These are phyloP conservation scores for Hirschioporus abietinus DNA, from an alignment of 768 basidiomycete genomes.

Conservation along the genomic window DNA sequence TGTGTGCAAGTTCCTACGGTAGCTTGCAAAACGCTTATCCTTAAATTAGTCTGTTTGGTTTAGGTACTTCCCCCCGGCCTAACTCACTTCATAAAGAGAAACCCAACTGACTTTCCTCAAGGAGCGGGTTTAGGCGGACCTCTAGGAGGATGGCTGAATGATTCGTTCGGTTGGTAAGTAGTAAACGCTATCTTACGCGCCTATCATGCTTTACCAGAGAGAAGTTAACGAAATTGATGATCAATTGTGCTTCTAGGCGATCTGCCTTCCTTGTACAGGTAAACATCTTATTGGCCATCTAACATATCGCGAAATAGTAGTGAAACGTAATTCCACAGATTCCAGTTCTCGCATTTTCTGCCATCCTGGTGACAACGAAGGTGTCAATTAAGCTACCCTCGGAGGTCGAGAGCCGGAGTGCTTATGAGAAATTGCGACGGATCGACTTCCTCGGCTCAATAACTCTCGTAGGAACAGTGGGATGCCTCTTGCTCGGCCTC, in stretches of 20 bases:
- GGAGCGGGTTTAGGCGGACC: constrained; percentile 70
- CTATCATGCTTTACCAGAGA: neutral
- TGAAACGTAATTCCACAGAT: constrained; percentile 37
- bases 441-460: constrained; percentile 84
- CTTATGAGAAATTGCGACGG: constrained; percentile 62
- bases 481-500: constrained; percentile 69
- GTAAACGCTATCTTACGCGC: neutral
- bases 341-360: constrained; percentile 69
- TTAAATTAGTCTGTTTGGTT: constrained; percentile 63
- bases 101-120: neutral
- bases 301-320: neutral
- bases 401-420: constrained; percentile 52
- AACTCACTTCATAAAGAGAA: constrained; percentile 1
- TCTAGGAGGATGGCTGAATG: constrained; percentile 80
- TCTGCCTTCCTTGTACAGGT: constrained; percentile 86
- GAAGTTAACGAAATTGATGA: neutral
- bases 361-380: constrained; percentile 65
- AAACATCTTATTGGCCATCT: constrained; percentile 14
- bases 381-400: constrained; percentile 74
- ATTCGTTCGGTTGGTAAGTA: constrained; percentile 77
- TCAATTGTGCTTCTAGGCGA: constrained; percentile 47
- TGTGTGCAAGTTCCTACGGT: constrained; percentile 18
- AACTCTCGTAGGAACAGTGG: constrained; percentile 68
- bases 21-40: neutral
- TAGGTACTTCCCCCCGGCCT: constrained; percentile 39